phyloP scores from a whole-genome alignment of 179 eudicot species.

The Silene vulgaris region DNA sequence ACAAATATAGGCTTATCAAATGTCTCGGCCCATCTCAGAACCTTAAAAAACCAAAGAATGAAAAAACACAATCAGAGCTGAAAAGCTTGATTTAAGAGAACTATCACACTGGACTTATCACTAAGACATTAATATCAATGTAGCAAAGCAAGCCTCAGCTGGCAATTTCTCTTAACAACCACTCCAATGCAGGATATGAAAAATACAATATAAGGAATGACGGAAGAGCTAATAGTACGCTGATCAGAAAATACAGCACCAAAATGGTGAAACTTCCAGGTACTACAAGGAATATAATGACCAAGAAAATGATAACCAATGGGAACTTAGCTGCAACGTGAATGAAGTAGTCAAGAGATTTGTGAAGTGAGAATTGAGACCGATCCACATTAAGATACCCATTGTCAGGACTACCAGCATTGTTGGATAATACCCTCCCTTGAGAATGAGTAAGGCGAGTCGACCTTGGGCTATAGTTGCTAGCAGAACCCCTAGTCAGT shows the following conservation, averaged over 20 bases:
- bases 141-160: constrained; percentile 30
- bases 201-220: constrained; percentile 55
- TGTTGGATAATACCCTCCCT: constrained; percentile 26
- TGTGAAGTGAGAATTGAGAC: constrained; percentile 45
- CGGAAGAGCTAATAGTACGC: constrained; percentile 54
- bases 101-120: background rate
- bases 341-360: constrained; percentile 53
- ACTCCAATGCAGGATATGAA: constrained; percentile 56
- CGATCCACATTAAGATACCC: constrained; percentile 32
- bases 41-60: constrained; percentile 5
- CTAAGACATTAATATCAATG: background rate
- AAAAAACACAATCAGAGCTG: background rate
- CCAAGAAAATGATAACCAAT: constrained; percentile 48
- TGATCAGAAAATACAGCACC: constrained; percentile 46
- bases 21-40: background rate
- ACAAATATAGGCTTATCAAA: constrained; percentile 7
- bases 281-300: constrained; percentile 41
- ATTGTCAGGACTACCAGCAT: constrained; percentile 18
- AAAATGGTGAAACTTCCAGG: constrained; percentile 51
- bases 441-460: constrained; percentile 21
- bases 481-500: constrained; percentile 25
- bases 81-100: constrained; percentile 12
- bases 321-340: constrained; percentile 49
- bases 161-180: constrained; percentile 57
- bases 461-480: constrained; percentile 28